phyloP scores from a whole-genome alignment of 352 stramenopile species.

The Phytophthora europaea region DNA sequence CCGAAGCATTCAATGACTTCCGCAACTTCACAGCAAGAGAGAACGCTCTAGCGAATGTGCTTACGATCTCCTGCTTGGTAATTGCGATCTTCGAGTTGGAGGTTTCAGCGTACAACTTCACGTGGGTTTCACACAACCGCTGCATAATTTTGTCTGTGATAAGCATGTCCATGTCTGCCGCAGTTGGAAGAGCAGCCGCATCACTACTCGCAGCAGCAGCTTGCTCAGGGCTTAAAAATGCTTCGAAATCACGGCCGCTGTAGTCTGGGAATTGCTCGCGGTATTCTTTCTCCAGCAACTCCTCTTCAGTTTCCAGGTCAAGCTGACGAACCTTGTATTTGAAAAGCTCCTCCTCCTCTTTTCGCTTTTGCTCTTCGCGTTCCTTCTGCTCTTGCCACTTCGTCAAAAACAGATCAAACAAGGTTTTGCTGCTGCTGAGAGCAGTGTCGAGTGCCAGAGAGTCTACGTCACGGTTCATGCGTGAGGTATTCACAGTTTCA shows the following conservation, averaged over 20 bases:
- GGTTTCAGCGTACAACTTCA: conserved; percentile 72
- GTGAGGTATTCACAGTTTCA: conserved; percentile 41
- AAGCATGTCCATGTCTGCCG: conserved; percentile 54
- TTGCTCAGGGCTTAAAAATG: conserved; percentile 65
- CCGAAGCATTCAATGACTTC: conserved; percentile 69
- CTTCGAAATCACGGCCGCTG: conserved; percentile 70
- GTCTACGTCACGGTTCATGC: conserved; percentile 30
- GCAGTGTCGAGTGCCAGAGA: conserved; percentile 44
- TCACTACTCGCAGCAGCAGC: conserved; percentile 24
- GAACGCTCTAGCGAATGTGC: conserved; percentile 77
- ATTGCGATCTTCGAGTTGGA: conserved; percentile 55
- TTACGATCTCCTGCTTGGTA: conserved; percentile 59
- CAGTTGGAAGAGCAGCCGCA: conserved; percentile 12
- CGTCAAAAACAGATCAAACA: conserved; percentile 87
- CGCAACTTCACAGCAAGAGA: conserved; percentile 75
- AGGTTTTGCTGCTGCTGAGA: conserved; percentile 69
- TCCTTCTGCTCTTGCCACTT: conserved; percentile 90
- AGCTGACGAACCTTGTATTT: conserved; percentile 89
- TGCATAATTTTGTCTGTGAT: conserved; percentile 83
- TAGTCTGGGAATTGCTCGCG: conserved; percentile 96
- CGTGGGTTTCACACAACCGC: conserved; percentile 76
- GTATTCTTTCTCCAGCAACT: conserved; percentile 90
- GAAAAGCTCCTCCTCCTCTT: conserved; percentile 81
- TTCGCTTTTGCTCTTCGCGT: conserved; percentile 76
- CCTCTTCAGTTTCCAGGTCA: conserved; percentile 86